Percentiles rank a stretch among this genome's conserved stretches.
These are phyloP conservation scores for Plasmodium gallinaceum DNA, from an alignment of 169 alveolate species.

Conservation along the genomic window DNA sequence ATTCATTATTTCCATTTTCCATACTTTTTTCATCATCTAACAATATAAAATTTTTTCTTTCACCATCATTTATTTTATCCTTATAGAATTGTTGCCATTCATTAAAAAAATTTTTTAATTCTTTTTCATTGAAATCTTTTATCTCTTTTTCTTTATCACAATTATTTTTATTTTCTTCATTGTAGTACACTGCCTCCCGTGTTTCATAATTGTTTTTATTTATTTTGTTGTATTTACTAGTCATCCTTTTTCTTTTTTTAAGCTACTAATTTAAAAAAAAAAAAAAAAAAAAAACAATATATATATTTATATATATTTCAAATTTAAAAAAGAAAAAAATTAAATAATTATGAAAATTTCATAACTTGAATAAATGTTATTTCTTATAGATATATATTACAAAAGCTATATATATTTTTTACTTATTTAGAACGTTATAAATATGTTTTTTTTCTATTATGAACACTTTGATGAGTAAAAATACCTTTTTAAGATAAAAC, in stretches of 20 bases:
- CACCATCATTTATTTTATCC: conserved; percentile 36
- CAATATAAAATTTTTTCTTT: conserved; percentile 36
- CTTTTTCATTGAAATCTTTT: conserved; percentile 35
- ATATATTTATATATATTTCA: too few relatives aligned
- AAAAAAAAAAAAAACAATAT: too few relatives aligned
- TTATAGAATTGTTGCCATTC: conserved; percentile 35
- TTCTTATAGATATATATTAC: too few relatives aligned
- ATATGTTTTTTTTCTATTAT: too few relatives aligned
- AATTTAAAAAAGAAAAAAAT: too few relatives aligned
- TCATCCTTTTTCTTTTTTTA: conserved; percentile 11
- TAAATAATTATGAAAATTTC: too few relatives aligned
- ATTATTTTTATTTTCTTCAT: background rate
- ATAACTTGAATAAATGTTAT: too few relatives aligned
- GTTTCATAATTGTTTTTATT: conserved; percentile 30
- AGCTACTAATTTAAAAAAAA: too few relatives aligned
- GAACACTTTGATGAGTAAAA: too few relatives aligned
- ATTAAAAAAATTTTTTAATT: conserved; percentile 24
- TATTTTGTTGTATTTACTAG: conserved; percentile 34
- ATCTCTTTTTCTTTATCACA: background rate
- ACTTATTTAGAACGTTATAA: too few relatives aligned
- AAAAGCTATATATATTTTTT: too few relatives aligned
- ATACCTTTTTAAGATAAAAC: too few relatives aligned
- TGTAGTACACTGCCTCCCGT: conserved; percentile 50
- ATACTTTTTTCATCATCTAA: conserved; percentile 58
- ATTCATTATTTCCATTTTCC: conserved; percentile 78